A percentile compares a stretch with the other conserved stretches of the same genome.
Evolutionary conservation across 495 filamentous ascomycete genomes (phyloP).

Genomic region (Penicillium malachiteum): DNA sequence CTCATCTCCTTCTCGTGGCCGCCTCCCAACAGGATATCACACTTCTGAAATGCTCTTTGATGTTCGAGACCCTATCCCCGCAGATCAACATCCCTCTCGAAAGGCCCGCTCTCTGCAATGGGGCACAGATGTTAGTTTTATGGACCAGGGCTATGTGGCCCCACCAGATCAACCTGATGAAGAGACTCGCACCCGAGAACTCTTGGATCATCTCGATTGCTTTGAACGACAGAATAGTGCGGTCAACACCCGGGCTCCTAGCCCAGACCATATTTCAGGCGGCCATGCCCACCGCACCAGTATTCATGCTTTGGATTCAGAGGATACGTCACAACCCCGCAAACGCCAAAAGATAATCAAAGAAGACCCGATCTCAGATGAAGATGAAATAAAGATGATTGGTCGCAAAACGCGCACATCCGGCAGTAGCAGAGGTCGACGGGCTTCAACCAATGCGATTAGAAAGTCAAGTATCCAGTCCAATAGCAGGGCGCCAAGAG

Average conservation of each 20-base stretch:
- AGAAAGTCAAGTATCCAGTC: conserved; percentile 32
- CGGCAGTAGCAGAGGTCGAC: conserved; percentile 27
- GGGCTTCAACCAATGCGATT: conserved; percentile 31
- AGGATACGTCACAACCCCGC: conserved; percentile 33
- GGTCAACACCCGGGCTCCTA: conserved; percentile 58
- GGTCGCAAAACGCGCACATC: conserved; percentile 51
- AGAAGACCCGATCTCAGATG: conserved; percentile 40
- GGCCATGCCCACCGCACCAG: conserved; percentile 10
- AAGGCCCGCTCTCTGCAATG: conserved; percentile 52
- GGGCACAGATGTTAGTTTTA: conserved; percentile 66
- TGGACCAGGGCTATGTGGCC: conserved; percentile 55
- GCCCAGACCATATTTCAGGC: conserved; percentile 41
- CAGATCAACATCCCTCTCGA: conserved; percentile 39
- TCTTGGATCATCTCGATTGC: conserved; percentile 55
- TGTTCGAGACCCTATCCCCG: conserved; percentile 39
- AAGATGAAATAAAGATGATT: conserved; percentile 39
- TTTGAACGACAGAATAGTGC: conserved; percentile 53
- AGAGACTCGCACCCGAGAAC: conserved; percentile 51
- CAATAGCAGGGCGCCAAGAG: conserved; percentile 54
- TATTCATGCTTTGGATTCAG: conserved; percentile 12
- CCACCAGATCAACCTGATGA: conserved; percentile 53
- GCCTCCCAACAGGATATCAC: conserved; percentile 37
- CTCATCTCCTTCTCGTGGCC: conserved; percentile 21
- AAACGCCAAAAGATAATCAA: conserved; percentile 38
- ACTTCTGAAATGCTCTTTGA: conserved; percentile 49